Evolutionary conservation across 805 yeast genomes (phyloP).

Genomic region (Hanseniaspora vineae): DNA sequence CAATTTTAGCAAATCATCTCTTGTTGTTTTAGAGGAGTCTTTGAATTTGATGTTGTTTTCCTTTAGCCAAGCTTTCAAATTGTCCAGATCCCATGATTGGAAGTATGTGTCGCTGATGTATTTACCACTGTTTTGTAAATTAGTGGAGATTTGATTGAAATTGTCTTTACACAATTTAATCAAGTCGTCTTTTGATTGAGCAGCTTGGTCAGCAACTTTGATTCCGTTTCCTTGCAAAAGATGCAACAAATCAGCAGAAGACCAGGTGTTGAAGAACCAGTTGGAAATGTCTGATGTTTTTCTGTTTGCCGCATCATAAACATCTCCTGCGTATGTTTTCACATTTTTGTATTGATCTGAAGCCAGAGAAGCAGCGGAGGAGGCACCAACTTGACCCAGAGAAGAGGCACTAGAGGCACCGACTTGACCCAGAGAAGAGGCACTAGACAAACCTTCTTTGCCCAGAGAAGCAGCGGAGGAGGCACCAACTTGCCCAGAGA

Average conservation of each 20-base stretch:
- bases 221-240: constrained; percentile 24
- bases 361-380: too few species aligned
- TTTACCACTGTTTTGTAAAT: constrained; percentile 27
- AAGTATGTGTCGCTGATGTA: constrained; percentile 43
- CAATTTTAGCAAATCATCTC: constrained; percentile 32
- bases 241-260: constrained; percentile 21
- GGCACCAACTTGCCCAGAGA: too few species aligned
- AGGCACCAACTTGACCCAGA: too few species aligned
- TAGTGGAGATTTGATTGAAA: constrained; percentile 27
- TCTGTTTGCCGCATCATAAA: too few species aligned
- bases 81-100: constrained; percentile 38
- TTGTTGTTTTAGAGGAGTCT: constrained; percentile 26
- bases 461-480: too few species aligned
- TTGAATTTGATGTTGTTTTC: constrained; percentile 28
- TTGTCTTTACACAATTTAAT: constrained; percentile 29
- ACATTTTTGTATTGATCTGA: too few species aligned
- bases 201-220: constrained; percentile 15
- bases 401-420: too few species aligned
- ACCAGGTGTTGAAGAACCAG: constrained; percentile 42
- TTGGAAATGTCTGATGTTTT: constrained; percentile 12
- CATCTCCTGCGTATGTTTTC: too few species aligned
- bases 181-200: constrained; percentile 26
- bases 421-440: too few species aligned
- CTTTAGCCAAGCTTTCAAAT: constrained; percentile 36
- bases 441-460: too few species aligned